These are phyloP conservation scores for Phytopythium montanum DNA, from an alignment of 352 stramenopile species.

Conservation along the genomic window DNA sequence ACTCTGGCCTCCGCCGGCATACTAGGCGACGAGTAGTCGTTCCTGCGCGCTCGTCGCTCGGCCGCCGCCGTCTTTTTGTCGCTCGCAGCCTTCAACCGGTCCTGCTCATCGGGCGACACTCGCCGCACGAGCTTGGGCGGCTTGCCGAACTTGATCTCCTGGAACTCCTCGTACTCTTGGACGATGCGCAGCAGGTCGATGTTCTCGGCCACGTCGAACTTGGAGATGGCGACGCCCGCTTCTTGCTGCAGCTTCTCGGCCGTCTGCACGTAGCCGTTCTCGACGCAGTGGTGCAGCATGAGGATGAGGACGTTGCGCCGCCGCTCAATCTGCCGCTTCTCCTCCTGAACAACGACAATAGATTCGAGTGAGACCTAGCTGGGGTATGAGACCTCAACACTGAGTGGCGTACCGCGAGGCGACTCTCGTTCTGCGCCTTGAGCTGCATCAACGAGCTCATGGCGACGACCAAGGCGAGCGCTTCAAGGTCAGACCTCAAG, in stretches of 20 bases:
- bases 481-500: neutral
- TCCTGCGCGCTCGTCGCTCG: conserved; percentile 61
- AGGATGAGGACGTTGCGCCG: conserved; percentile 86
- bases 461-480: neutral
- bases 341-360: conserved; percentile 36
- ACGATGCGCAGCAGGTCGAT: conserved; percentile 86
- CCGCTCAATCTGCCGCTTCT: conserved; percentile 85
- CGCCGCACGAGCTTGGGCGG: conserved; percentile 82
- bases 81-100: conserved; percentile 36
- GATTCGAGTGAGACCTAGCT: neutral
- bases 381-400: neutral
- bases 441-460: conserved; percentile 85
- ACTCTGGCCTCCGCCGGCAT: conserved; percentile 77
- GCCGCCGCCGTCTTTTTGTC: conserved; percentile 55
- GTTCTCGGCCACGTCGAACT: conserved; percentile 92
- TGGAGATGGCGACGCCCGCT: conserved; percentile 74
- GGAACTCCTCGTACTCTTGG: conserved; percentile 91
- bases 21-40: conserved; percentile 72
- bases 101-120: conserved; percentile 56
- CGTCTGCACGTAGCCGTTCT: conserved; percentile 83
- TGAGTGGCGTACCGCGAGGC: conserved; percentile 42
- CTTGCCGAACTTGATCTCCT: conserved; percentile 91
- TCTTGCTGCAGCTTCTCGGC: conserved; percentile 87
- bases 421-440: conserved; percentile 80
- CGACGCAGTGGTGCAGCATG: conserved; percentile 80